These are phyloP conservation scores for Schwanniomyces occidentalis DNA, from an alignment of 805 yeast genomes.

Conservation along the genomic window DNA sequence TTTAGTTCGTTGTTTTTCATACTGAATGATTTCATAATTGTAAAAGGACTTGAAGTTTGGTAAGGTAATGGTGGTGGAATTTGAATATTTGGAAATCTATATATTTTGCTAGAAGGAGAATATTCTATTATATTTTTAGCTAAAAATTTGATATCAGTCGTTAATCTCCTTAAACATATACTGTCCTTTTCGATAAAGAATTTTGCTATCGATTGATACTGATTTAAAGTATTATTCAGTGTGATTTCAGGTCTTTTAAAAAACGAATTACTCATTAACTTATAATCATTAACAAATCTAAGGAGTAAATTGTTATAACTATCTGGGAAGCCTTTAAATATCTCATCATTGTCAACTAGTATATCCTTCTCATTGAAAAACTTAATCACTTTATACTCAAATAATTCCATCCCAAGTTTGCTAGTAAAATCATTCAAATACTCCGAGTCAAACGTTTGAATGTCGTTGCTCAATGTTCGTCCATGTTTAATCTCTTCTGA, in stretches of 20 bases:
- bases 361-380: slow-evolving; percentile 14
- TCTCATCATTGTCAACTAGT: slow-evolving; percentile 7
- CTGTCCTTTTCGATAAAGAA: slow-evolving; percentile 9
- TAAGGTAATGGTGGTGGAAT: slow-evolving; percentile 10
- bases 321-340: slow-evolving; percentile 8
- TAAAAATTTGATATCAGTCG: slow-evolving; percentile 8
- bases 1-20: slow-evolving; percentile 8
- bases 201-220: slow-evolving; percentile 8
- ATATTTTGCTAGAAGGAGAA: slow-evolving; percentile 5
- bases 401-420: slow-evolving; percentile 14
- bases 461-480: background rate
- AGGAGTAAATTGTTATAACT: slow-evolving; percentile 9
- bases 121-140: slow-evolving; percentile 4
- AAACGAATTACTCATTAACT: slow-evolving; percentile 1
- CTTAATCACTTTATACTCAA: slow-evolving; percentile 12
- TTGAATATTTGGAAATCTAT: slow-evolving; percentile 10
- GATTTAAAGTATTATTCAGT: slow-evolving; percentile 5
- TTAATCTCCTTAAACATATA: slow-evolving; percentile 9
- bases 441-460: background rate
- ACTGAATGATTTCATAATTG: slow-evolving; percentile 7
- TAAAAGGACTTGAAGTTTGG: slow-evolving; percentile 7
- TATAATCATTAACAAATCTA: slow-evolving; percentile 8
- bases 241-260: slow-evolving; percentile 2
- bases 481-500: background rate
- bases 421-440: slow-evolving; percentile 6